Conservation (phyloP, 148 eudicot species). For the Spergularia marina region DNA sequence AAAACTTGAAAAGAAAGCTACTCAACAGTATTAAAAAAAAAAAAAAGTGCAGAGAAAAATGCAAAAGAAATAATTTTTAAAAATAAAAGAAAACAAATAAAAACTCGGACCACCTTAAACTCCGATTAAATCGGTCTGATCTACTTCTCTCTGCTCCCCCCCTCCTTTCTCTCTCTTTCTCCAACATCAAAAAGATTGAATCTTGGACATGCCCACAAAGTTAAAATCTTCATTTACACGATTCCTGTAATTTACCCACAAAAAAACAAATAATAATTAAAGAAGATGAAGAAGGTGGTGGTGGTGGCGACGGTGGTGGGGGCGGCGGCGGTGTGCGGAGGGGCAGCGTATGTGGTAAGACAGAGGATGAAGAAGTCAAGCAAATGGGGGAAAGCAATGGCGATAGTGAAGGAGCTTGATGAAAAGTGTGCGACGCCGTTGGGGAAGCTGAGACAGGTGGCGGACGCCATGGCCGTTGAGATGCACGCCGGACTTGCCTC, state of each 20-base stretch:
- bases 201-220: slow-evolving; percentile 17
- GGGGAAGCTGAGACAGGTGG: slow-evolving; percentile 59
- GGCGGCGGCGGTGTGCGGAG: slow-evolving; percentile 54
- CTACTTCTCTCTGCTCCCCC: slow-evolving; percentile 15
- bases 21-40: too few species aligned
- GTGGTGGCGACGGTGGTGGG: slow-evolving; percentile 58
- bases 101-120: slow-evolving; percentile 14
- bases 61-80: too few species aligned
- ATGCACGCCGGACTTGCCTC: slow-evolving; percentile 92
- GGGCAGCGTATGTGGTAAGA: slow-evolving; percentile 53
- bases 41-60: too few species aligned
- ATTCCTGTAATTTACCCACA: not conserved
- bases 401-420: slow-evolving; percentile 55
- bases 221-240: not conserved
- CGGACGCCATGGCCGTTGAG: slow-evolving; percentile 83
- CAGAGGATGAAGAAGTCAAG: slow-evolving; percentile 44
- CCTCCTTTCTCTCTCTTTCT: not conserved
- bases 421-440: slow-evolving; percentile 47
- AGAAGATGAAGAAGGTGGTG: slow-evolving; percentile 63
- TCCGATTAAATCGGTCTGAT: slow-evolving; percentile 20
- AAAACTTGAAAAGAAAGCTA: too few species aligned
- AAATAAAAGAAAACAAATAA: not conserved
- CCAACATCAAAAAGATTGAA: slow-evolving; percentile 12
- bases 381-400: slow-evolving; percentile 46
- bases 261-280: not conserved